Base-by-base conservation (phyloP, 352 stramenopile genomes). In the Pythium dissimile region DNA sequence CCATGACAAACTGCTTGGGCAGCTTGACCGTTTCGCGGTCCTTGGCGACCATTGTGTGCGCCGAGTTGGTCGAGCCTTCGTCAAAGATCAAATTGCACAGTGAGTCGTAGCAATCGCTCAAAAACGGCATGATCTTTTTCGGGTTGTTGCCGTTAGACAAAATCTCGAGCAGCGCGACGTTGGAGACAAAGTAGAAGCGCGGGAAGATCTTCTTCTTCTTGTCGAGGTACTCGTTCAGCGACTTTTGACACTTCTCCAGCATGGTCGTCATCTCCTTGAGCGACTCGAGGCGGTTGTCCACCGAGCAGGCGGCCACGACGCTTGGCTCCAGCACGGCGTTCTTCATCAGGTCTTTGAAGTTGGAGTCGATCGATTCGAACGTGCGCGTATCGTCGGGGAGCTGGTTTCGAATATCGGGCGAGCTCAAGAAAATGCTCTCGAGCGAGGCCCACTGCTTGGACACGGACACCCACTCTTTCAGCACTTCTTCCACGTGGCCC, bases 61-160 rank as follows among this genome's bases (percentile, higher is more conserved):
- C 84, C 0, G 80, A 91, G 43, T 93, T 93, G 0, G 75, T 70
- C 10, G 77, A 91, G 2, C 80, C 77, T 20, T 94, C 84, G 24
- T 93, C 80, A 24, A 94, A 95, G 23, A 86, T 64, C 12, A 93
- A 61, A 48, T 95, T 74, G 24, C 78, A 96, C 4, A 99, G 71
- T 13, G 96, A 97, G 70, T 98, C 96, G 59, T 98, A 99, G 76
- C 96, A 99, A 71, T 98, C 95, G 13, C 92, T 89, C 8, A 99
- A 74, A 64, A 98, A 98, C 15, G 91, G 91, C 88, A 98, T 97
- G 72, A 99, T 98, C 71, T 98, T 98, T 60, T 96, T 96, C 2
- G 96, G 96, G 59, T 98, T 98, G 62, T 95, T 95, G 38, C 86
- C 86, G n/a, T 95, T 95, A 8, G 78, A 92, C 2, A 95, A 54